phyloP scores from a whole-genome alignment of 1,284 basidiomycete species.

The Malassezia restricta region DNA sequence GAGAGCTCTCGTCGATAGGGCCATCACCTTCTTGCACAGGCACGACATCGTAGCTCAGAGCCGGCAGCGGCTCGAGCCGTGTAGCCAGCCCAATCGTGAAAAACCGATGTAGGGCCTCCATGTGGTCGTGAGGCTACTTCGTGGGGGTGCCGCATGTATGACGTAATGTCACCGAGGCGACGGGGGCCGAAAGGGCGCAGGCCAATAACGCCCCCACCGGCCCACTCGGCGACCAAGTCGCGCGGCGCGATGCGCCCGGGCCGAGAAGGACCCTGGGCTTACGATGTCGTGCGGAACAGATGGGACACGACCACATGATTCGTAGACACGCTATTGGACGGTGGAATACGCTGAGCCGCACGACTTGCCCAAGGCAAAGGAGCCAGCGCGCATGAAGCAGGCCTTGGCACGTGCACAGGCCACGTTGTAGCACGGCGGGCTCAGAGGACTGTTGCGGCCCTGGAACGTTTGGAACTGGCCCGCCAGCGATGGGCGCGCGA shows the following conservation, averaged over 20 bases:
- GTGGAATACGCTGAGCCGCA: constrained; percentile 49
- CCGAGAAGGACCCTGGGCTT: too few species aligned
- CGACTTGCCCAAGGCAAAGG: constrained; percentile 51
- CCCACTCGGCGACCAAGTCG: too few species aligned
- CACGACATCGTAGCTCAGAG: constrained; percentile 22
- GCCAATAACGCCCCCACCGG: too few species aligned
- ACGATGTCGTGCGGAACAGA: too few species aligned
- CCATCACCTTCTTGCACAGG: constrained; percentile 15
- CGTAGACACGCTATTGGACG: neutral
- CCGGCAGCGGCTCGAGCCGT: constrained; percentile 32
- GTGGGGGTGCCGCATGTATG: too few species aligned
- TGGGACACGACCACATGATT: neutral
- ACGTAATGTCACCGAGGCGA: too few species aligned
- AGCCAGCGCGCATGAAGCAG: constrained; percentile 65
- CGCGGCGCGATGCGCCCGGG: too few species aligned
- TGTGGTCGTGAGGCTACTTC: too few species aligned
- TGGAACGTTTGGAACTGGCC: constrained; percentile 60
- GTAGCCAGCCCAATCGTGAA: constrained; percentile 40
- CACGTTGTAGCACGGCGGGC: constrained; percentile 52
- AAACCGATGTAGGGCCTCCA: constrained; percentile 1
- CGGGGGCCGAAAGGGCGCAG: too few species aligned
- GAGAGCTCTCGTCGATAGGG: neutral
- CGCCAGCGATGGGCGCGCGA: constrained; percentile 54
- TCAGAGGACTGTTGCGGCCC: constrained; percentile 56
- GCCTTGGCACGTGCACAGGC: constrained; percentile 59